Evolutionary conservation across 2,329 filamentous ascomycete species (phyloP), one percentile per base, ranked within the genome.

Genomic region (Pestalotiopsis sp.): DNA sequence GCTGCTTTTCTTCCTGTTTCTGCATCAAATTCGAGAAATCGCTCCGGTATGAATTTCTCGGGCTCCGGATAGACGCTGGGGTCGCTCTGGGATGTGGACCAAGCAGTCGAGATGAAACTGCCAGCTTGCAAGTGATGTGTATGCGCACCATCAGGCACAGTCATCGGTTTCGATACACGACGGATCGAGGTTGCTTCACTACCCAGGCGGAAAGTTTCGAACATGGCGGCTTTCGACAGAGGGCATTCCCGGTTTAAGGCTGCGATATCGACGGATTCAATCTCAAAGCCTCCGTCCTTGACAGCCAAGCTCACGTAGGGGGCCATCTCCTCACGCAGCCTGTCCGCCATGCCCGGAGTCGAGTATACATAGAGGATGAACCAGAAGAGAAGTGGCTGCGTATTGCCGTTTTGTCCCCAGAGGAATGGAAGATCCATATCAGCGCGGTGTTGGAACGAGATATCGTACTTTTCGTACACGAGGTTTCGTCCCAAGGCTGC

Each of bases 31-130:
- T 72, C 69, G 25, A 76, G 57, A 69, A 77, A 79, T 7, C 76
- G 73, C 12, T 74, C 72, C 7, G 77, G 76, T 4, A 72, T 61
- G 66, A 78, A 79, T 25, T 55, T 68, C 9, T 76, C 69, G 1
- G 77, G 77, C 3, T 74, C 66, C 1, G 72, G 64, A 60, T 75
- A 77, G 25, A 72, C 69, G 0, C 68, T 60, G 2, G 73, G 69
- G 64, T 78, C 72, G 59, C 71, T 69, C 58, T 77, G 74, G 57
- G 74, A 72, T 1, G 67, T 57, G 7, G 41, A 36, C 57, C 67
- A 68, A 7, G 71, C 67, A 0, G 63, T 69, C 0, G 70, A 71
- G 5, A 72, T 38, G 25, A 66, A 72, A 12, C 59, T 71, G 36
- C 69, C 69, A 3, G 67, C 60, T 39, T 66, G 36, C 3, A 72